These are phyloP conservation scores for Bacterosira constricta DNA, from an alignment of 108 stramenopile species.

Conservation along the genomic window DNA sequence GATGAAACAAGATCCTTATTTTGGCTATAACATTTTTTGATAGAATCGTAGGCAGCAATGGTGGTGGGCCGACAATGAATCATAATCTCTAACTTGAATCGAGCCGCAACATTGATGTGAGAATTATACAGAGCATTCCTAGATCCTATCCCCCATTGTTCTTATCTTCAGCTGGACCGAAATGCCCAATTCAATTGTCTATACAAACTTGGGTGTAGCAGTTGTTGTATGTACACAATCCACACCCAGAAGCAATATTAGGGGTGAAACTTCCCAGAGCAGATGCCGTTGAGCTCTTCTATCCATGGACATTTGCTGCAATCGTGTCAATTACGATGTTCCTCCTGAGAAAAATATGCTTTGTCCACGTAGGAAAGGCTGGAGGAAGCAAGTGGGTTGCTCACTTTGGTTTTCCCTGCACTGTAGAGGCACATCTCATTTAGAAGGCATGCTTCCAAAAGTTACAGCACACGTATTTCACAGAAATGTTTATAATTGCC, in stretches of 20 bases:
- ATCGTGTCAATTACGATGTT: not conserved
- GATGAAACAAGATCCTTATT: no score
- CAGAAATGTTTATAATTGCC: conserved; percentile 26
- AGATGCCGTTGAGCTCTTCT: no score
- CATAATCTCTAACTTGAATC: no score
- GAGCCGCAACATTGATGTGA: no score
- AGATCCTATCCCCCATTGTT: no score
- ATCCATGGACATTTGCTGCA: no score
- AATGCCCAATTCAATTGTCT: not conserved
- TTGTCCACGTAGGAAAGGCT: conserved; percentile 31
- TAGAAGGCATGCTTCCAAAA: conserved; percentile 5
- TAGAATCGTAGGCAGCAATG: no score
- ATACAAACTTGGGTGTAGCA: not conserved
- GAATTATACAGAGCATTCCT: no score
- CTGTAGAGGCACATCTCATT: not conserved
- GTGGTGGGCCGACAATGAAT: no score
- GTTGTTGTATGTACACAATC: not conserved
- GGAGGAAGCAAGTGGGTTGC: conserved; percentile 39
- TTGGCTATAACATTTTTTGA: no score
- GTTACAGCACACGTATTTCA: conserved; percentile 29
- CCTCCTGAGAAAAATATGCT: not conserved
- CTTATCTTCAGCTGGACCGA: conserved; percentile 5
- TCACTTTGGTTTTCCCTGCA: conserved; percentile 21
- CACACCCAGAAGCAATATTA: not conserved
- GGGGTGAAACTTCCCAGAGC: no score